Conservation (phyloP, 2,329 filamentous ascomycete species). For the Neonectria punicea region DNA sequence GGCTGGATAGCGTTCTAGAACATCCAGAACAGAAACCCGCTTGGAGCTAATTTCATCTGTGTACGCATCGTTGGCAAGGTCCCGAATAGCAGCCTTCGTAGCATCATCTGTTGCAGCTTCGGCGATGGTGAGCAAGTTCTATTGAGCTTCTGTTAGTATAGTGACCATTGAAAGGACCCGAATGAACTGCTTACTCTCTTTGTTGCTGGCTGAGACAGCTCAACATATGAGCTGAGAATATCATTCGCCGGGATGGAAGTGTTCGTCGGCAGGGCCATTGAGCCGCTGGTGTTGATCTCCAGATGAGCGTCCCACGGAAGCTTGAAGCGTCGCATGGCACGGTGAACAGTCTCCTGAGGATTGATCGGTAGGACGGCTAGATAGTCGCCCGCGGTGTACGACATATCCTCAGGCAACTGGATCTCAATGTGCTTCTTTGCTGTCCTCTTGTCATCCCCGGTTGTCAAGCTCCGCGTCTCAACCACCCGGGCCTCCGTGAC, state of each 20-base stretch:
- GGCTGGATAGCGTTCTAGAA: slow-evolving; percentile 71
- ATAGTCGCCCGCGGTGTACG: slow-evolving; percentile 79
- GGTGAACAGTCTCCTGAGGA: slow-evolving; percentile 66
- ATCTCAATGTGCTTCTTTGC: slow-evolving; percentile 73
- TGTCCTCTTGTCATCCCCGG: not conserved
- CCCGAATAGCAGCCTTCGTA: slow-evolving; percentile 54
- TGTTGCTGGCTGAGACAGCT: slow-evolving; percentile 76
- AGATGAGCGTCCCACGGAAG: slow-evolving; percentile 75
- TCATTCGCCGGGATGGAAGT: slow-evolving; percentile 68
- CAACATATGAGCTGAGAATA: slow-evolving; percentile 75
- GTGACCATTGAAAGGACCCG: no score
- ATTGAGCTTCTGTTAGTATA: slow-evolving; percentile 16
- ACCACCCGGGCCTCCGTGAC: slow-evolving; percentile 15
- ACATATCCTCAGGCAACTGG: slow-evolving; percentile 70
- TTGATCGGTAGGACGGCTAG: slow-evolving; percentile 78
- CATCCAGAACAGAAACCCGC: slow-evolving; percentile 72
- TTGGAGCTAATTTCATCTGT: slow-evolving; percentile 60
- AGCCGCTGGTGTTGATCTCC: slow-evolving; percentile 62
- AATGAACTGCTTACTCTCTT: slow-evolving; percentile 60
- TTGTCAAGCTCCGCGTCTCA: not conserved
- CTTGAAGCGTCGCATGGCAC: slow-evolving; percentile 74
- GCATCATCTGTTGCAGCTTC: slow-evolving; percentile 58
- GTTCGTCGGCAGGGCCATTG: slow-evolving; percentile 63
- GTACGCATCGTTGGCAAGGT: slow-evolving; percentile 59
- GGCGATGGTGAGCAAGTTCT: slow-evolving; percentile 53